These are phyloP conservation scores for Triticum timopheevii DNA, from an alignment of 176 grass and related monocot genomes.

Conservation along the genomic window DNA sequence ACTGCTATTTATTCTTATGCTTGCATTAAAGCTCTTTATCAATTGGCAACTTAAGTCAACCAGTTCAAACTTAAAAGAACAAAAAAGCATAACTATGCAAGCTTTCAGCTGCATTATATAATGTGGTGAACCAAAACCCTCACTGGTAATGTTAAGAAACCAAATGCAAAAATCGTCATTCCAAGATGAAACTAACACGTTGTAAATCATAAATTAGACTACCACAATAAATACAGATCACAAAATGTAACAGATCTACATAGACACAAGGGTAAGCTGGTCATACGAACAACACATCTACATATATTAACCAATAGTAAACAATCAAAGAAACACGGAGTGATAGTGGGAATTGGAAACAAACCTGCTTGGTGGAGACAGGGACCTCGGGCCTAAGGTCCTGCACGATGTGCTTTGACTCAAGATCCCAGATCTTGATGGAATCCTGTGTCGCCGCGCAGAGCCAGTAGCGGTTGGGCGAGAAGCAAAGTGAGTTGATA, in stretches of 20 bases:
- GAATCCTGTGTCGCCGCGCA: conserved; percentile 84
- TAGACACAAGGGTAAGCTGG: neutral
- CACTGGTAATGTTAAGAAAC: neutral
- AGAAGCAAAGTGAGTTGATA: conserved; percentile 84
- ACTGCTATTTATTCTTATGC: too few species aligned
- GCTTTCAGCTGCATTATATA: neutral
- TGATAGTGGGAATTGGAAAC: neutral
- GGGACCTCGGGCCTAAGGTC: conserved; percentile 73
- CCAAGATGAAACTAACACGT: neutral
- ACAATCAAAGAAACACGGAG: neutral
- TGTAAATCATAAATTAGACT: neutral
- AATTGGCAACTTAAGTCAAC: neutral
- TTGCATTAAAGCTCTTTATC: neutral
- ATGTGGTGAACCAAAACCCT: neutral
- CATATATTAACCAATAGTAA: neutral
- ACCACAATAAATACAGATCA: neutral
- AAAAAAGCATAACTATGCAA: neutral
- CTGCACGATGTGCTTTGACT: conserved; percentile 87
- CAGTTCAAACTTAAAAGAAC: neutral
- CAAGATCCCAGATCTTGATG: conserved; percentile 97
- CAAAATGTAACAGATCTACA: neutral
- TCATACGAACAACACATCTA: neutral
- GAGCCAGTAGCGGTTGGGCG: conserved; percentile 92
- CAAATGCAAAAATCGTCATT: neutral
- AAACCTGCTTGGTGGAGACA: conserved; percentile 69